Percentiles rank a stretch among this genome's conserved stretches.
Evolutionary conservation across 805 yeast genomes (phyloP).

Genomic region (Wickerhamiella siamensis): DNA sequence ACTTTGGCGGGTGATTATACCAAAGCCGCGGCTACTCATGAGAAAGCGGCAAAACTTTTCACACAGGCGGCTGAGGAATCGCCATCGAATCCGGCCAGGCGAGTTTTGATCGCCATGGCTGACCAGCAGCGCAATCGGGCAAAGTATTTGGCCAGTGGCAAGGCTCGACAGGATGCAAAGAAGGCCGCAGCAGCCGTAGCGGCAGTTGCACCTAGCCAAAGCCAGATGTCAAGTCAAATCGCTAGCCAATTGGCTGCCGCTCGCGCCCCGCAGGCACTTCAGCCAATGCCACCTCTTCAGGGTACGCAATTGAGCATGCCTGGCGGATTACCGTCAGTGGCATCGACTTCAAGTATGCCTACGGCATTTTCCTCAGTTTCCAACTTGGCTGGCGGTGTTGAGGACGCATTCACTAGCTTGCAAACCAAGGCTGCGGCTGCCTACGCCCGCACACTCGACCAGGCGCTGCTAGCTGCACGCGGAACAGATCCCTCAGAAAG

Average conservation of each 20-base stretch:
- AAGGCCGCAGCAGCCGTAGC: slow-evolving; percentile 13
- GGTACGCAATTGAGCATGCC: slow-evolving; percentile 4
- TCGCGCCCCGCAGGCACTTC: background rate
- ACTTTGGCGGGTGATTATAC: slow-evolving; percentile 30
- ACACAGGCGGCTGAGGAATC: slow-evolving; percentile 18
- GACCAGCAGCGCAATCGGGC: slow-evolving; percentile 23
- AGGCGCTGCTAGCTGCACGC: slow-evolving; percentile 7
- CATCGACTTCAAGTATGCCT: background rate
- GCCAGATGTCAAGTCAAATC: background rate
- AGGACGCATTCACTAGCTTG: slow-evolving; percentile 13
- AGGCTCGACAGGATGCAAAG: slow-evolving; percentile 9
- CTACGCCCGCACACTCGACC: slow-evolving; percentile 14
- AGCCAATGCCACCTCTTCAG: slow-evolving; percentile 9
- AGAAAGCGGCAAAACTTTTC: slow-evolving; percentile 27
- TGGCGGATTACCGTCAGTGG: background rate
- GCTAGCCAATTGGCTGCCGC: slow-evolving; percentile 3
- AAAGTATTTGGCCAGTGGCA: slow-evolving; percentile 20
- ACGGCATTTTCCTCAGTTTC: background rate
- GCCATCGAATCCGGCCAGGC: slow-evolving; percentile 21
- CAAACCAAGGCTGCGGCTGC: slow-evolving; percentile 12
- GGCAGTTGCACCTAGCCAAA: slow-evolving; percentile 3
- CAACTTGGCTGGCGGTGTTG: background rate
- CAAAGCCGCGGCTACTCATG: slow-evolving; percentile 30
- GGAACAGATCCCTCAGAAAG: slow-evolving; percentile 17
- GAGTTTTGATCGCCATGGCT: slow-evolving; percentile 23